These are phyloP conservation scores for Penicillium bovifimosum DNA, from an alignment of 495 filamentous ascomycete genomes.

Conservation along the genomic window DNA sequence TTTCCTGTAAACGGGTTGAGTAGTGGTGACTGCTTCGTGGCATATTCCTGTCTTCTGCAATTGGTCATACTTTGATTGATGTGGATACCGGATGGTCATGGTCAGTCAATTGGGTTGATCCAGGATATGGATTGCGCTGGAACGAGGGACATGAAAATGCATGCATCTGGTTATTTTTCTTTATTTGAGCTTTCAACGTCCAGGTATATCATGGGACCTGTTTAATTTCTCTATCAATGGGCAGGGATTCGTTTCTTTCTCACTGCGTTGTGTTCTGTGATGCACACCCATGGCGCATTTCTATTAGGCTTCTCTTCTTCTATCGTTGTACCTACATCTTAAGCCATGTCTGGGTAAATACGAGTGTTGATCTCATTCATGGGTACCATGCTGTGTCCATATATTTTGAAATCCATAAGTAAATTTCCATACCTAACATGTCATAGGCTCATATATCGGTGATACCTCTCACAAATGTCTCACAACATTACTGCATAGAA, in stretches of 20 bases:
- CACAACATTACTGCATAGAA: too few species aligned
- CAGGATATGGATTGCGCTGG: conserved; percentile 1
- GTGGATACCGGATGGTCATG: background rate
- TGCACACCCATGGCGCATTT: conserved; percentile 26
- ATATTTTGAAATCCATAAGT: too few species aligned
- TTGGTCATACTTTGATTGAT: background rate
- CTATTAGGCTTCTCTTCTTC: conserved; percentile 9
- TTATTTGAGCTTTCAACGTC: conserved; percentile 10
- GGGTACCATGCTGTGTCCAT: too few species aligned
- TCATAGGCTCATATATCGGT: too few species aligned
- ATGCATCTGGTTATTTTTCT: conserved; percentile 11
- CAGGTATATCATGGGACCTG: conserved; percentile 14
- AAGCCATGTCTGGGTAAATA: conserved; percentile 21
- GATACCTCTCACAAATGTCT: too few species aligned
- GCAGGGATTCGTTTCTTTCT: background rate
- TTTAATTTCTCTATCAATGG: conserved; percentile 6
- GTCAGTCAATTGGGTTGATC: background rate
- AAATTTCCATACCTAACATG: background rate
- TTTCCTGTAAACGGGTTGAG: conserved; percentile 35
- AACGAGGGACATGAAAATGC: conserved; percentile 31
- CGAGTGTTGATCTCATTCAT: background rate
- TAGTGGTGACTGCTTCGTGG: background rate
- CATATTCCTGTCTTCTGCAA: background rate
- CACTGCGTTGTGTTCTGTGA: conserved; percentile 11
- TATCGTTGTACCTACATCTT: conserved; percentile 20